Conservation (phyloP, 495 filamentous ascomycete species). For the Penicillium flavigenum region DNA sequence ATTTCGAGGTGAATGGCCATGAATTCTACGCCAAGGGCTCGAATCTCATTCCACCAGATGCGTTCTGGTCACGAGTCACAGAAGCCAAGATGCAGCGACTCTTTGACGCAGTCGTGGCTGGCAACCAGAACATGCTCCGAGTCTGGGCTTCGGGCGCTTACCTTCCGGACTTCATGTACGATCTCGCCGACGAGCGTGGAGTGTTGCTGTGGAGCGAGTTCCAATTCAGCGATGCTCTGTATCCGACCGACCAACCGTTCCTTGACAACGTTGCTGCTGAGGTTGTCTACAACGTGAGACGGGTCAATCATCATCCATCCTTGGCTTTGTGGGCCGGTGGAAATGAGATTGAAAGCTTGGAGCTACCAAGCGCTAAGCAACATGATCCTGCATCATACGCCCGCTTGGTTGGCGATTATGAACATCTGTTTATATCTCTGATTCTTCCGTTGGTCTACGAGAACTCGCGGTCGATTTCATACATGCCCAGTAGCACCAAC, state of each 20-base stretch:
- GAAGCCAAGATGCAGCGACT: slow-evolving; percentile 51
- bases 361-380: slow-evolving; percentile 46
- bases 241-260: slow-evolving; percentile 56
- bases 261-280: slow-evolving; percentile 59
- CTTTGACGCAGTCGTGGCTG: slow-evolving; percentile 56
- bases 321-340: slow-evolving; percentile 67
- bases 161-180: slow-evolving; percentile 65
- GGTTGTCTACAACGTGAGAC: slow-evolving; percentile 60
- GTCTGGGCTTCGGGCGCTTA: slow-evolving; percentile 67
- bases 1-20: slow-evolving; percentile 68
- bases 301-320: slow-evolving; percentile 66
- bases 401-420: slow-evolving; percentile 56
- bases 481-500: slow-evolving; percentile 65
- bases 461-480: slow-evolving; percentile 64
- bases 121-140: slow-evolving; percentile 69
- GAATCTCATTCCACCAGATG: slow-evolving; percentile 66
- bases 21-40: slow-evolving; percentile 68
- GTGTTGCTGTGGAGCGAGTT: slow-evolving; percentile 70
- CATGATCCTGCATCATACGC: slow-evolving; percentile 47
- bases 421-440: slow-evolving; percentile 60
- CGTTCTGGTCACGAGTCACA: slow-evolving; percentile 66
- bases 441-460: slow-evolving; percentile 62
- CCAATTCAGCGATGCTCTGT: slow-evolving; percentile 63
- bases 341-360: slow-evolving; percentile 63
- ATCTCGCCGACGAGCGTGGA: slow-evolving; percentile 64